Base-by-base conservation (phyloP, 2,329 filamentous ascomycete genomes). In the Incumbomyces lentus region DNA sequence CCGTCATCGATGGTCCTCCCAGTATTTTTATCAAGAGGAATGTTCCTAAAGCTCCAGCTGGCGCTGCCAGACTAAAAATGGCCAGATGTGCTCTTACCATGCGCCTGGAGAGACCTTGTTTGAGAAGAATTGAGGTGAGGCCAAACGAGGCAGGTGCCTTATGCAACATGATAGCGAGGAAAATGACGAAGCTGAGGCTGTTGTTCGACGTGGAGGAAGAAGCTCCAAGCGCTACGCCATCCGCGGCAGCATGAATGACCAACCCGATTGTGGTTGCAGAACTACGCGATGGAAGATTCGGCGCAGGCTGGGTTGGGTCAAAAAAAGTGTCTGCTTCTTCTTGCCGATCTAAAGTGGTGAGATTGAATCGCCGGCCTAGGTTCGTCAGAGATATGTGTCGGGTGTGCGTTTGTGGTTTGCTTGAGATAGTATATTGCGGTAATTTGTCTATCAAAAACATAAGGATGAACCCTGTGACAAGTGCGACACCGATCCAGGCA, bases 111-210 rank as follows among this genome's bases (percentile, higher is more conserved):
- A 96, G 71, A 0, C 92, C 92, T 61, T 95, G 88, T 63, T 90
- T 93, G 39, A 98, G 71, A 39, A 98, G 68, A 1, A 95, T 79
- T 1, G 88, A 89, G 0, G 90, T 96, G 40, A 98, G 69, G 0
- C 92, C 92, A 68, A 98, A 98, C 0, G 92, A 89, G 1, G 92
- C 92, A 0, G 89, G 90, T 1, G 88, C 90, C 68, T 96, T 98
- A 66, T 98, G 92, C 5, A 96, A 79, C 85, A 98, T 93, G 56
- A 98, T 92, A 10, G 92, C 92, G 34, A 95, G 67, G 64, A 98
- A 98, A 33, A 98, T 87, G 57, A 98, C 86, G 50, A 96, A 79
- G 31, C 86, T 87, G 10, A 98, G 69, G 48, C 83, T 82, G 51
- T 79, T 79, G 56, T 86, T 81, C 2, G 79, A 72, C 2, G 81